phyloP scores from a whole-genome alignment of 1,139 yeast species.

The Komagataea norvegica region DNA sequence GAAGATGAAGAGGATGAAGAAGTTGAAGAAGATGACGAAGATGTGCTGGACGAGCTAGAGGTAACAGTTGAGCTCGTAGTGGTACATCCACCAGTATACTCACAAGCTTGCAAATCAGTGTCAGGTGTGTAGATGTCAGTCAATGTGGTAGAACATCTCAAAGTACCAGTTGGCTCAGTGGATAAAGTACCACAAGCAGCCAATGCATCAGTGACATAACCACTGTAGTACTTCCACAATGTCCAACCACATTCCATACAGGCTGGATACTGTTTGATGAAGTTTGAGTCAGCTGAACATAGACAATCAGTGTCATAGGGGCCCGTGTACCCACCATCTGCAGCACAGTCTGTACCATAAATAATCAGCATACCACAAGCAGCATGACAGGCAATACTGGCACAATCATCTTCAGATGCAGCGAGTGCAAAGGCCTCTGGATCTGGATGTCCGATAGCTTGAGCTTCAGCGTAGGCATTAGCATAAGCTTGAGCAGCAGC shows the following conservation, averaged over 20 bases:
- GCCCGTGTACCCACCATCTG: slow-evolving; percentile 20
- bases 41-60: no score
- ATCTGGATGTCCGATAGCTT: slow-evolving; percentile 23
- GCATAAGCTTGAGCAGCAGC: slow-evolving; percentile 23
- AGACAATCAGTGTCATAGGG: slow-evolving; percentile 21
- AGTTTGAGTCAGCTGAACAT: slow-evolving; percentile 22
- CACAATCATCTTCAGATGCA: slow-evolving; percentile 25
- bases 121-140: no score
- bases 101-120: no score
- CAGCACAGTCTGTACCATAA: slow-evolving; percentile 24
- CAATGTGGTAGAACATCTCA: no score
- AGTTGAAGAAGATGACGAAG: no score
- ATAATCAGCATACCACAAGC: slow-evolving; percentile 28
- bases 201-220: slow-evolving; percentile 24
- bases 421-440: slow-evolving; percentile 26
- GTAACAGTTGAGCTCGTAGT: no score
- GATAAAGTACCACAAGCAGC: slow-evolving; percentile 22
- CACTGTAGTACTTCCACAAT: slow-evolving; percentile 28
- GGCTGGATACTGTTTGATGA: slow-evolving; percentile 20
- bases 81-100: no score
- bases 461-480: slow-evolving; percentile 22
- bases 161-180: no score
- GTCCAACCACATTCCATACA: slow-evolving; percentile 32
- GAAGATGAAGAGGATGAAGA: no score
- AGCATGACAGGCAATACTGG: slow-evolving; percentile 27